phyloP scores from a whole-genome alignment of 2,329 filamentous ascomycete species.

The Ophiocordyceps camponoti-rufipedis region DNA sequence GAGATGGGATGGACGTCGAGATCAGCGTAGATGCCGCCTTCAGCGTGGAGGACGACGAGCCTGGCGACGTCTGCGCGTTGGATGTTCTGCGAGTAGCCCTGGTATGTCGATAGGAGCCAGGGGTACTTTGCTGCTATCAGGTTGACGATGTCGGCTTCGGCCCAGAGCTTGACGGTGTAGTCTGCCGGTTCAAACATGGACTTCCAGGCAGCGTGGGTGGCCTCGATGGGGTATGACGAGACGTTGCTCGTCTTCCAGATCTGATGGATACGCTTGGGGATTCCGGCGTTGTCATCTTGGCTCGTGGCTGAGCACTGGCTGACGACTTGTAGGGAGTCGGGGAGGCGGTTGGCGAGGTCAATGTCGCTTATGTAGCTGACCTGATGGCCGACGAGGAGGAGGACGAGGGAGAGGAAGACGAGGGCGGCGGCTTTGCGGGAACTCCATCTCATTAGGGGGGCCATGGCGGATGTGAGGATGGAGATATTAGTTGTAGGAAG shows the following conservation, averaged over 20 bases:
- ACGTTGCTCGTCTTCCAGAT: slow-evolving; percentile 7
- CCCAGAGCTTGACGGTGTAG: slow-evolving; percentile 9
- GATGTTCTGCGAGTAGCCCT: slow-evolving; percentile 7
- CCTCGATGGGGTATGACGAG: slow-evolving; percentile 4
- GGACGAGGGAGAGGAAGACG: background rate
- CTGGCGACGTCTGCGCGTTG: slow-evolving; percentile 8
- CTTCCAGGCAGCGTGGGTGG: slow-evolving; percentile 5
- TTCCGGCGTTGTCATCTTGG: too few relatives aligned
- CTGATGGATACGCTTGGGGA: slow-evolving; percentile 8
- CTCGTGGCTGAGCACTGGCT: background rate
- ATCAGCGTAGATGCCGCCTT: slow-evolving; percentile 9
- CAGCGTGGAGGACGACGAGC: slow-evolving; percentile 6
- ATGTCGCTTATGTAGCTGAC: background rate
- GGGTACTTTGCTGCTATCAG: slow-evolving; percentile 6
- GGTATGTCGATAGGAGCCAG: slow-evolving; percentile 7
- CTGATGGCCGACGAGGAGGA: background rate
- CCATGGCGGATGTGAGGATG: background rate
- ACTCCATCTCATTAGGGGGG: background rate
- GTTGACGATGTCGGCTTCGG: slow-evolving; percentile 5
- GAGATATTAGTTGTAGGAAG: background rate
- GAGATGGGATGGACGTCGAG: slow-evolving; percentile 7
- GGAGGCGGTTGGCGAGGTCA: background rate
- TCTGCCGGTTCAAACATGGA: slow-evolving; percentile 3
- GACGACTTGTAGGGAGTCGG: background rate
- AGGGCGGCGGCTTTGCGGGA: background rate